Evolutionary conservation across 78 protist species (phyloP).

Genomic region (Polysphondylium violaceum): DNA sequence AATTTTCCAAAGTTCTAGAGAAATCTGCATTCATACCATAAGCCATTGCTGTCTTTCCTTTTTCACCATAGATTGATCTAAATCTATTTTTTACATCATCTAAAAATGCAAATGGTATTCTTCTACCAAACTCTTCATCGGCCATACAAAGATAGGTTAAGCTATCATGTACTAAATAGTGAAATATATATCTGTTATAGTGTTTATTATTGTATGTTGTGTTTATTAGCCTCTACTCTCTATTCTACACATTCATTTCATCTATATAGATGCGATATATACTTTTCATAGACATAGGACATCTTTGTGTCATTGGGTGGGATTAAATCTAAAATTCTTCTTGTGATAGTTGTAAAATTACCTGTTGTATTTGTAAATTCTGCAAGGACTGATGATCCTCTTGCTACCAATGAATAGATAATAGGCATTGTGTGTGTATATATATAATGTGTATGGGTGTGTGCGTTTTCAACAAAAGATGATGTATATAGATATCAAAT

Average conservation of each 20-base stretch:
- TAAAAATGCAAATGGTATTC: constrained; percentile 90
- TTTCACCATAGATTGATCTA: constrained; percentile 72
- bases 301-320: constrained; percentile 81
- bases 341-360: constrained; percentile 77
- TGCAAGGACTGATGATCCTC: constrained; percentile 91
- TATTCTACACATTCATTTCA: not conserved
- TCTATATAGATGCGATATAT: not conserved
- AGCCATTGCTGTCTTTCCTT: constrained; percentile 85
- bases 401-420: constrained; percentile 88
- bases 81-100: constrained; percentile 89
- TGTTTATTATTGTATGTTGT: not conserved
- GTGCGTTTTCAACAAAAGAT: too few relatives aligned
- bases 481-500: too few relatives aligned
- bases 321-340: constrained; percentile 87
- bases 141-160: constrained; percentile 93
- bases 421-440: constrained; percentile 69
- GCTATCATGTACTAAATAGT: constrained; percentile 85
- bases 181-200: constrained; percentile 85
- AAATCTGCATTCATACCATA: constrained; percentile 87
- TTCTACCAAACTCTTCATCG: constrained; percentile 88
- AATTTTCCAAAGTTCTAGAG: constrained; percentile 75
- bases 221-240: too few relatives aligned
- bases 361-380: constrained; percentile 78
- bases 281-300: constrained; percentile 94
- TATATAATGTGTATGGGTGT: not conserved